These are phyloP conservation scores for Diplodia intermedia DNA, from an alignment of 2,329 filamentous ascomycete genomes.

Conservation along the genomic window DNA sequence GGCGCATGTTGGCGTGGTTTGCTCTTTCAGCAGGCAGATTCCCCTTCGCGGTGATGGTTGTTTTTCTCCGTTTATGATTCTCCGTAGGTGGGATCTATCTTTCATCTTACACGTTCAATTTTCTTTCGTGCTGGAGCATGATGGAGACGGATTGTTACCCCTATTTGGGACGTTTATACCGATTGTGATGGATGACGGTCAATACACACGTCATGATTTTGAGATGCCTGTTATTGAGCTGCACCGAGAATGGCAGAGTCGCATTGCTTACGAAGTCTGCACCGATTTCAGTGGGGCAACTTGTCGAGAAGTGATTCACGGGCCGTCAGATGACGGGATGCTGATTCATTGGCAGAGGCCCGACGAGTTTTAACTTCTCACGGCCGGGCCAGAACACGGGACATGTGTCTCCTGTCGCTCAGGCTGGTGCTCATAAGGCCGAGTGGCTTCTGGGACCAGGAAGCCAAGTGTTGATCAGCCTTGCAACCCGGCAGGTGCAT, in stretches of 20 bases:
- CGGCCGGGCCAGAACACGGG: conserved; percentile 7
- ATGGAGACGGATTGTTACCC: neutral
- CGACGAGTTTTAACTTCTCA: conserved; percentile 13
- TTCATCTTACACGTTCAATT: conserved; percentile 4
- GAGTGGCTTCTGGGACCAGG: conserved; percentile 6
- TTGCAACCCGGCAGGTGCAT: neutral
- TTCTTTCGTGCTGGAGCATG: conserved; percentile 2
- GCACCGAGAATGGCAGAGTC: conserved; percentile 22
- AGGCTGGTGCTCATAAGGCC: conserved; percentile 17
- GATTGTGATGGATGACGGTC: conserved; percentile 26
- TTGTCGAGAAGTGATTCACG: conserved; percentile 11
- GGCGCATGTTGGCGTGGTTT: conserved; percentile 30
- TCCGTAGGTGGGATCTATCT: conserved; percentile 1
- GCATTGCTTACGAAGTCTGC: conserved; percentile 21
- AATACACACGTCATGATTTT: conserved; percentile 22
- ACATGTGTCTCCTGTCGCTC: conserved; percentile 1
- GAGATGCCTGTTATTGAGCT: conserved; percentile 22
- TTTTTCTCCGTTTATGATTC: conserved; percentile 12
- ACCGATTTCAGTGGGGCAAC: conserved; percentile 3
- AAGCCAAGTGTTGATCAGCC: conserved; percentile 4
- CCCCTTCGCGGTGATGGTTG: conserved; percentile 32
- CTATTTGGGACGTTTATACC: conserved; percentile 15
- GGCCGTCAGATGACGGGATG: conserved; percentile 10
- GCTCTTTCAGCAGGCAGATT: conserved; percentile 31
- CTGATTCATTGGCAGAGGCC: conserved; percentile 26